Evolutionary conservation across 2,329 filamentous ascomycete genomes (phyloP).

Genomic region (Lecanosticta acicola): DNA sequence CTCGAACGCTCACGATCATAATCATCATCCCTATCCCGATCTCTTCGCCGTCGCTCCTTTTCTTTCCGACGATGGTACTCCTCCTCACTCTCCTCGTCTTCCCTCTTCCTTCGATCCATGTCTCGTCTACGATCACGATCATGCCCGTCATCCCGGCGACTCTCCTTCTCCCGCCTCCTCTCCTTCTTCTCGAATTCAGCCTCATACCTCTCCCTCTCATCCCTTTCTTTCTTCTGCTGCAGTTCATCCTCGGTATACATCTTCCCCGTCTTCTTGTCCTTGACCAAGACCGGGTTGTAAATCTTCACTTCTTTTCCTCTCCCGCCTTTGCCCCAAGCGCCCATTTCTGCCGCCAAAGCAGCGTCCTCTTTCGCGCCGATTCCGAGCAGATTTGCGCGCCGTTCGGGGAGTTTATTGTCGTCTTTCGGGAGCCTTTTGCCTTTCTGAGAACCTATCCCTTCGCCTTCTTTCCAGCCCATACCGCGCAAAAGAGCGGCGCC

Average conservation of each 20-base stretch:
- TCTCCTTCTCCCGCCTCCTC: conserved; percentile 32
- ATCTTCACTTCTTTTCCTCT: conserved; percentile 51
- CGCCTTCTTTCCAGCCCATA: conserved; percentile 86
- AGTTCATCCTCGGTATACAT: conserved; percentile 58
- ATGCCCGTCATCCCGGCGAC: conserved; percentile 14
- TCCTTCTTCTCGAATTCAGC: conserved; percentile 38
- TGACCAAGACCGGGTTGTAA: conserved; percentile 58
- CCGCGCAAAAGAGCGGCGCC: conserved; percentile 82
- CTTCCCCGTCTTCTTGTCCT: conserved; percentile 58
- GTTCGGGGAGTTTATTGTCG: conserved; percentile 56
- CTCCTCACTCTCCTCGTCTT: conserved; percentile 23
- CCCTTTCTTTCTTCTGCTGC: conserved; percentile 38
- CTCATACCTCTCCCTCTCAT: conserved; percentile 46
- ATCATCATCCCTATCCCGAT: conserved; percentile 23
- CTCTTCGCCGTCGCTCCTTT: conserved; percentile 24
- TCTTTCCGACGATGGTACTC: conserved; percentile 27
- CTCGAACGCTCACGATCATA: conserved; percentile 10
- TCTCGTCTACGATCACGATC: conserved; percentile 13
- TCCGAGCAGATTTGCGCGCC: conserved; percentile 74
- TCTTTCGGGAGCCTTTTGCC: conserved; percentile 42
- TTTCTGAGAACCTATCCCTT: conserved; percentile 51
- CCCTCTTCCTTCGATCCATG: conserved; percentile 14
- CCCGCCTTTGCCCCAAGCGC: conserved; percentile 67
- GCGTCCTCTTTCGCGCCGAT: conserved; percentile 78
- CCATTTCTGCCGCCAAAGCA: conserved; percentile 62